phyloP scores from a whole-genome alignment of 495 filamentous ascomycete species.

The Podospora didyma region DNA sequence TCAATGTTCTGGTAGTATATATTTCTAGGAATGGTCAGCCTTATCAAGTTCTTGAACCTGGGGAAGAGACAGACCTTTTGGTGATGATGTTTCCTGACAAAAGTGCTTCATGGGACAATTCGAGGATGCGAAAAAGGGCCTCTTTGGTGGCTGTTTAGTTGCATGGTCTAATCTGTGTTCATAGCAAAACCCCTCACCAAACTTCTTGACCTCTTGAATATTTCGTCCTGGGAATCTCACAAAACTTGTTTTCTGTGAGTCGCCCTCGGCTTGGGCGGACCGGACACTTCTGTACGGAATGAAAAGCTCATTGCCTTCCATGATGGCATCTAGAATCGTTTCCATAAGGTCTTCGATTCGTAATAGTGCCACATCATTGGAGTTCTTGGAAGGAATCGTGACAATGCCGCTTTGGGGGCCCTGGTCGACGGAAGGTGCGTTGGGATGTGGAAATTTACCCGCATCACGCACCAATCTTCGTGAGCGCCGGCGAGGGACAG shows the following conservation, averaged over 20 bases:
- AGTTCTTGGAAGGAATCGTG: constrained; percentile 2
- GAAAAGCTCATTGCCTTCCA: constrained; percentile 36
- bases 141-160: constrained; percentile 14
- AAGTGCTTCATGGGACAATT: constrained; percentile 66
- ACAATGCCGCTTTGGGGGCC: constrained; percentile 3
- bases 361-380: constrained; percentile 33
- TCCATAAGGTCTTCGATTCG: constrained; percentile 53
- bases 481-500: no score
- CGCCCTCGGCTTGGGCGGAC: background rate
- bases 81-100: constrained; percentile 60
- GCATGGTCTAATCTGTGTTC: background rate
- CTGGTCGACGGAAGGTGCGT: no score
- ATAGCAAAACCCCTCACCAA: constrained; percentile 28
- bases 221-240: constrained; percentile 39
- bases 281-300: constrained; percentile 35
- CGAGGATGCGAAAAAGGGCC: constrained; percentile 61
- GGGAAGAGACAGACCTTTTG: constrained; percentile 59
- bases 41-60: no score
- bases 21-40: constrained; percentile 51
- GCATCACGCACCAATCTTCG: no score
- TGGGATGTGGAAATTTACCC: no score
- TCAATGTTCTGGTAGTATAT: constrained; percentile 86
- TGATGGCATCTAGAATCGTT: constrained; percentile 44
- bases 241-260: constrained; percentile 7
- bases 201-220: constrained; percentile 30